Percentiles rank a stretch among this genome's conserved stretches.
These are phyloP conservation scores for Neofusicoccum kwambonambiense DNA, from an alignment of 2,329 filamentous ascomycete genomes.

Conservation along the genomic window DNA sequence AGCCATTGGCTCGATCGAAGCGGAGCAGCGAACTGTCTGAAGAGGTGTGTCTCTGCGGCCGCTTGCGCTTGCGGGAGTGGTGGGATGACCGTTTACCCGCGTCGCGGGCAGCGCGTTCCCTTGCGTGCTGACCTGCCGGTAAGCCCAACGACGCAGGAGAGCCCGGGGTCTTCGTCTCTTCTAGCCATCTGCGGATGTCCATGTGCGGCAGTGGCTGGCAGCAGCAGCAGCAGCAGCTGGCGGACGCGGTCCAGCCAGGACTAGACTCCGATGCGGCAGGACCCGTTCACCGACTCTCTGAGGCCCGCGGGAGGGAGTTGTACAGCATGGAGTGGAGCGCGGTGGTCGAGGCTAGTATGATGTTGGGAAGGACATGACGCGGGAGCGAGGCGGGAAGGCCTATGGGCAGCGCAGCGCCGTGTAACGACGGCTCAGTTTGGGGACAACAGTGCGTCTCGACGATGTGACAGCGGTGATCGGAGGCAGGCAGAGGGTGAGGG, in stretches of 20 bases:
- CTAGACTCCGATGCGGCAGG: conserved; percentile 1
- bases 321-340: conserved; percentile 27
- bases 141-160: conserved; percentile 24
- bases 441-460: neutral
- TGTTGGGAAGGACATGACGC: conserved; percentile 21
- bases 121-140: conserved; percentile 26
- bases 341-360: conserved; percentile 8
- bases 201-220: conserved; percentile 27
- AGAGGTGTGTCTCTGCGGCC: conserved; percentile 26
- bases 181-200: conserved; percentile 48
- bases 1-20: conserved; percentile 5
- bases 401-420: conserved; percentile 25
- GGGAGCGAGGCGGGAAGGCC: conserved; percentile 23
- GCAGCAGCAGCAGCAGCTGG: conserved; percentile 11
- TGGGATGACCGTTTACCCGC: conserved; percentile 19
- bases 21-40: conserved; percentile 42
- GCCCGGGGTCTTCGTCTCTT: conserved; percentile 36
- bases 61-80: conserved; percentile 30
- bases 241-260: conserved; percentile 22
- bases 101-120: conserved; percentile 20
- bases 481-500: conserved; percentile 9
- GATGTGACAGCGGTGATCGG: conserved; percentile 13
- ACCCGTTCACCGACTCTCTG: conserved; percentile 20
- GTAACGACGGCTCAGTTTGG: conserved; percentile 23
- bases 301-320: conserved; percentile 21